These are phyloP conservation scores for Astrocystis sublimbata DNA, from an alignment of 495 filamentous ascomycete genomes.

Conservation along the genomic window DNA sequence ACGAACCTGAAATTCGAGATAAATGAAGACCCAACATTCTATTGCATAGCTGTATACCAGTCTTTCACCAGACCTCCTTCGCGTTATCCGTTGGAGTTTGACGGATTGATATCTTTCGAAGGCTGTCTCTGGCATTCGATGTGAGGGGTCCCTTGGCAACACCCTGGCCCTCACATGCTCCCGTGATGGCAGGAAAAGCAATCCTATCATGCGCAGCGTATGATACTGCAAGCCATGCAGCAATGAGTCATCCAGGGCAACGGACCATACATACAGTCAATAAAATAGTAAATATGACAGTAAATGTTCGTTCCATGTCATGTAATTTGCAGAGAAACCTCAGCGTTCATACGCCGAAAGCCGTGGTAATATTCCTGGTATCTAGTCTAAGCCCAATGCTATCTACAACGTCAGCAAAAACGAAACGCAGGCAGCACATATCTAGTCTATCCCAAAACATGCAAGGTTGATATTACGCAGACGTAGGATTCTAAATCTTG, in stretches of 20 bases:
- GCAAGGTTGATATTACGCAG: background rate
- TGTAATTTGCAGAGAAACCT: background rate
- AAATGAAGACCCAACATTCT: background rate
- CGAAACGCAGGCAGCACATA: background rate
- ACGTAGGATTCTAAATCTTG: constrained; percentile 23
- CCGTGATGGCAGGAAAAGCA: background rate
- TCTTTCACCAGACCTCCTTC: no score
- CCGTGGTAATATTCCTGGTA: constrained; percentile 9
- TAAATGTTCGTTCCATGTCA: no score
- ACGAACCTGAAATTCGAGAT: background rate
- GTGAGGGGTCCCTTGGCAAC: no score
- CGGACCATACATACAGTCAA: no score
- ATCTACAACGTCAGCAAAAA: constrained; percentile 3
- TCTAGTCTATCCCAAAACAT: constrained; percentile 13
- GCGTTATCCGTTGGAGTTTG: no score
- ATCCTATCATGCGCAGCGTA: background rate
- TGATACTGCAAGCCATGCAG: background rate
- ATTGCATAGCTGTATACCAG: no score
- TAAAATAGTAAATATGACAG: background rate
- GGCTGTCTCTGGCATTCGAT: background rate
- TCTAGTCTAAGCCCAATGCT: constrained; percentile 7
- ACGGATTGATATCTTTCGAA: no score
- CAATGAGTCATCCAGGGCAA: background rate
- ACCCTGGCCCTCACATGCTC: no score
- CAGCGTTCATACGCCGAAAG: background rate